These are phyloP conservation scores for Leishmania gerbilli DNA, from an alignment of 208 protist genomes.

Conservation along the genomic window DNA sequence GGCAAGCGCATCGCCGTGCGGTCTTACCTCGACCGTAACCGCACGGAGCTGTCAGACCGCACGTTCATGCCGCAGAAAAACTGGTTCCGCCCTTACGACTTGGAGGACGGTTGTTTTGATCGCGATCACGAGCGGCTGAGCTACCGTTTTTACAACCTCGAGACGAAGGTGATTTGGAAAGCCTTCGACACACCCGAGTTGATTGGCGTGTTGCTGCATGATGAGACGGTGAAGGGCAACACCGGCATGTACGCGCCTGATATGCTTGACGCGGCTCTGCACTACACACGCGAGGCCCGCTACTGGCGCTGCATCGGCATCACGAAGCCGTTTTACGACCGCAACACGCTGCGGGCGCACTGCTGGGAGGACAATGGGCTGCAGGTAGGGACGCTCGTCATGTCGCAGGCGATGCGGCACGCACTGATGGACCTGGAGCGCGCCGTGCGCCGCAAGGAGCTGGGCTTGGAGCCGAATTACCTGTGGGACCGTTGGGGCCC, in stretches of 20 bases:
- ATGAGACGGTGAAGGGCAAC: conserved; percentile 84
- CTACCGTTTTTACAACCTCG: conserved; percentile 85
- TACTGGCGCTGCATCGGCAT: conserved; percentile 93
- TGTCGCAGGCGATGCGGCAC: conserved; percentile 90
- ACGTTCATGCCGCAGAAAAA: conserved; percentile 88
- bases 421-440: conserved; percentile 91
- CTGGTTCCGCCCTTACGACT: conserved; percentile 78
- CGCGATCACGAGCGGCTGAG: conserved; percentile 56
- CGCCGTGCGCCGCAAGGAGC: conserved; percentile 78
- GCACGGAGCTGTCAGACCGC: conserved; percentile 87
- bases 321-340: conserved; percentile 90
- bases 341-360: conserved; percentile 79
- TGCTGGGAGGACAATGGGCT: conserved; percentile 88
- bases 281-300: conserved; percentile 80
- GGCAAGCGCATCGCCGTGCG: conserved; percentile 83
- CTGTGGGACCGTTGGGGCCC: conserved; percentile 91
- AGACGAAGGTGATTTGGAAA: conserved; percentile 89
- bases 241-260: conserved; percentile 62
- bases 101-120: conserved; percentile 37
- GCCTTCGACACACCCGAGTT: conserved; percentile 89
- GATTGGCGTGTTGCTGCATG: conserved; percentile 84
- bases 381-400: conserved; percentile 80
- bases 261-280: conserved; percentile 77
- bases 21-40: conserved; percentile 85
- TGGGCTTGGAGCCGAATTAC: conserved; percentile 86